phyloP scores from a whole-genome alignment of 129 eudicot species.

The Smallanthus sonchifolius region DNA sequence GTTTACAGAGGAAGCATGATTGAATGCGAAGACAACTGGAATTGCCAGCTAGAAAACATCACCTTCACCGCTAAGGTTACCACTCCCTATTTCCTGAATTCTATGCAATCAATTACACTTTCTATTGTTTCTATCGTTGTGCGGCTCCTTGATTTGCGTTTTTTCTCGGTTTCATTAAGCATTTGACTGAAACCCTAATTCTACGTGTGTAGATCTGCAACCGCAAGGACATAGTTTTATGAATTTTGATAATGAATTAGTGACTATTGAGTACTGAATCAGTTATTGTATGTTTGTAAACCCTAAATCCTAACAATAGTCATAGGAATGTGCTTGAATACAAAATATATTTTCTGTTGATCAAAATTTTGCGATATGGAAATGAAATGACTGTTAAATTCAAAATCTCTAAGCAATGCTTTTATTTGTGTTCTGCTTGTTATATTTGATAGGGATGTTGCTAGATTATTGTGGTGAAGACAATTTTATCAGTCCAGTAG shows the following conservation, averaged over 20 bases:
- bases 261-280: neutral
- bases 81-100: neutral
- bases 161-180: neutral
- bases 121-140: neutral
- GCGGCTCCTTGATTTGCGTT: neutral
- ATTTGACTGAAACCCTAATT: slow-evolving; percentile 1
- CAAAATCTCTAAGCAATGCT: too few relatives aligned
- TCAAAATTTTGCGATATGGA: neutral
- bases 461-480: too few relatives aligned
- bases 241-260: neutral
- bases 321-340: neutral
- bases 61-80: slow-evolving; percentile 90
- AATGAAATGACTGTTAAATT: neutral
- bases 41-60: slow-evolving; percentile 90
- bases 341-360: neutral
- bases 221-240: neutral
- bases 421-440: too few relatives aligned
- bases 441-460: neutral
- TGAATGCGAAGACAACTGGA: slow-evolving; percentile 98
- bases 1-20: slow-evolving; percentile 89
- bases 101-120: neutral
- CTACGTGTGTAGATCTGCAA: neutral
- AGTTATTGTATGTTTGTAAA: neutral
- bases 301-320: neutral
- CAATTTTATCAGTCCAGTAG: too few relatives aligned